These are phyloP conservation scores for Cinnamomum chago DNA, from an alignment of 164 flowering plant species.

Conservation along the genomic window DNA sequence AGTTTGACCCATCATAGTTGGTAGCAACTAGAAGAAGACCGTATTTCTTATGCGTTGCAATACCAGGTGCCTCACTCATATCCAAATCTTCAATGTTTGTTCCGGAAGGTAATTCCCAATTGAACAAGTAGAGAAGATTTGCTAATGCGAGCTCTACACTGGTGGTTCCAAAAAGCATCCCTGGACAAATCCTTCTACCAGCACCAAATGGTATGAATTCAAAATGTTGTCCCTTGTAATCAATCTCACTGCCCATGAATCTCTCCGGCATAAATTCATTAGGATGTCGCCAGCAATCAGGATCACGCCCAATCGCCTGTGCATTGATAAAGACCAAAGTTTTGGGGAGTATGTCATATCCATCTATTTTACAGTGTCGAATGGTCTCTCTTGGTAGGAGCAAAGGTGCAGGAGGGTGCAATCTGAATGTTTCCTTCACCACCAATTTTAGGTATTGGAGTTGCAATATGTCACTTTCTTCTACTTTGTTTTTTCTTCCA, in stretches of 20 bases:
- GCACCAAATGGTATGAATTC: background rate
- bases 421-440: conserved; percentile 28
- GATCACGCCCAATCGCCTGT: conserved; percentile 24
- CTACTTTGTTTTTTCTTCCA: conserved; percentile 17
- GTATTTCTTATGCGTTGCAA: background rate
- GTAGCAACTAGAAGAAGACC: background rate
- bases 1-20: background rate
- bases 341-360: conserved; percentile 22
- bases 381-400: conserved; percentile 24
- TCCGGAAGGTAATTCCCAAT: background rate
- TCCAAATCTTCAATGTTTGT: background rate
- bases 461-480: conserved; percentile 23
- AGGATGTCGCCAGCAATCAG: conserved; percentile 19
- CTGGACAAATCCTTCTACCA: background rate
- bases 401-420: conserved; percentile 33
- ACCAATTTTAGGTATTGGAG: conserved; percentile 24
- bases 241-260: conserved; percentile 13
- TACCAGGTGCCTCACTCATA: background rate
- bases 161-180: background rate
- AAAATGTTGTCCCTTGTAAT: background rate
- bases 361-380: conserved; percentile 17
- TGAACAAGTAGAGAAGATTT: background rate
- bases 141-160: background rate
- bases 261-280: conserved; percentile 27
- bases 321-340: conserved; percentile 26